Base-by-base conservation (phyloP, 1,284 basidiomycete species). In the Thelephora terrestris region DNA sequence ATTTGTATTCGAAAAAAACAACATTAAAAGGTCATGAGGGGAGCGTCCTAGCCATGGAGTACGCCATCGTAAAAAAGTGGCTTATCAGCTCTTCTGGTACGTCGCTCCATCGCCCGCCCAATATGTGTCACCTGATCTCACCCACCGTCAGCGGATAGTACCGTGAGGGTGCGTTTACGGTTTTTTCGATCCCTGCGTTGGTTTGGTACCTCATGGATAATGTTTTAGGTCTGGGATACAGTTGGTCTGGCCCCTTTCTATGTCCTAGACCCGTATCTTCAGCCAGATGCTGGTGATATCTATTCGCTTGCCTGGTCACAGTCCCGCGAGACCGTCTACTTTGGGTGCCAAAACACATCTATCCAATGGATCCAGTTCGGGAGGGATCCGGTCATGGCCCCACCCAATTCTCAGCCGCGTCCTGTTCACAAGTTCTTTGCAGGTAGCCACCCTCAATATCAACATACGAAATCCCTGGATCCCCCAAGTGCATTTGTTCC, bases 321-420 rank as follows among this genome's bases (percentile, higher is more conserved):
- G 1, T 61, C 68, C 9, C 71, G 81, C 7, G 78, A 83, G 52
- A 87, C 84, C 0, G 71, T 96, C 36, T 95, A 88, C 63, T 73
- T 96, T 47, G 93, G 92, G 23, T 90, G 90, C 59, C 90, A 96
- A 65, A 88, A 92, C 61, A 92, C 91, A 0, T 88, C 85, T 3
- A 73, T 94, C 29, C 90, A 93, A 58, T 93, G 87, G 88, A 79
- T 83, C 61, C 70, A 76, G 57, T 87, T 91, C 62, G 63, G 65
- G 20, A 57, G 52, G n/a, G 49, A 57, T 20, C 47, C 20, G 10
- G 39, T 10, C 12, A 14, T 21, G 20, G 18, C 27, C 56, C 58
- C 37, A 57, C 46, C 21, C 74, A 74, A 40, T 74, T 71, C 5
- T 77, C 79, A 0, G 71, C 76, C 23, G n/a, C 52, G 65, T 55